Conservation (phyloP, 192 early-diverging fungal species). For the Dissophora globulifera region DNA sequence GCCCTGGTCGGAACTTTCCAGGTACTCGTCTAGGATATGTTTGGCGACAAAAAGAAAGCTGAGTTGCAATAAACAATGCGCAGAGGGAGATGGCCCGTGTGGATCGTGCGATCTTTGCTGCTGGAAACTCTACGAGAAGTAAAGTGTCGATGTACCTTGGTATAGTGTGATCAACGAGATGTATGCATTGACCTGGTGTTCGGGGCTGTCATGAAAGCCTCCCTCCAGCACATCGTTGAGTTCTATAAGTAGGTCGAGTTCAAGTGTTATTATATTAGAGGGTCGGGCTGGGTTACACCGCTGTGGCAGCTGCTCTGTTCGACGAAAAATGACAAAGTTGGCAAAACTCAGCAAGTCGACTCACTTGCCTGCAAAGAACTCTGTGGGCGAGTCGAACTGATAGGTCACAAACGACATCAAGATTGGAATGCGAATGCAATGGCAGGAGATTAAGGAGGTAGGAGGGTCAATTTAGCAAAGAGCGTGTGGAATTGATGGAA, state of each 20-base stretch:
- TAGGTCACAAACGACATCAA: conserved; percentile 32
- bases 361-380: conserved; percentile 29
- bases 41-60: no score
- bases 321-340: no score
- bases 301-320: no score
- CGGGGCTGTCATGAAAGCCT: conserved; percentile 29
- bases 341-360: not conserved
- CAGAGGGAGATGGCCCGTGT: no score
- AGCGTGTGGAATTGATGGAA: not conserved
- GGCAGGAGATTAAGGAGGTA: not conserved
- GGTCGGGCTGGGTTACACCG: no score
- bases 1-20: conserved; percentile 42
- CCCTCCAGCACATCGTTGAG: conserved; percentile 35
- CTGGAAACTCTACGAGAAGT: no score
- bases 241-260: conserved; percentile 10
- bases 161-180: conserved; percentile 29
- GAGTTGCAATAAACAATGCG: no score
- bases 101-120: no score
- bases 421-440: not conserved
- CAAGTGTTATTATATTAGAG: no score
- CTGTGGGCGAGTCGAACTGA: conserved; percentile 32
- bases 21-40: conserved; percentile 65
- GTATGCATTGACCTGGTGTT: conserved; percentile 17
- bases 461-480: not conserved
- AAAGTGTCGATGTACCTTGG: conserved; percentile 20